Conservation (phyloP, 345 rosid genomes). For the Populus ilicifolia region DNA sequence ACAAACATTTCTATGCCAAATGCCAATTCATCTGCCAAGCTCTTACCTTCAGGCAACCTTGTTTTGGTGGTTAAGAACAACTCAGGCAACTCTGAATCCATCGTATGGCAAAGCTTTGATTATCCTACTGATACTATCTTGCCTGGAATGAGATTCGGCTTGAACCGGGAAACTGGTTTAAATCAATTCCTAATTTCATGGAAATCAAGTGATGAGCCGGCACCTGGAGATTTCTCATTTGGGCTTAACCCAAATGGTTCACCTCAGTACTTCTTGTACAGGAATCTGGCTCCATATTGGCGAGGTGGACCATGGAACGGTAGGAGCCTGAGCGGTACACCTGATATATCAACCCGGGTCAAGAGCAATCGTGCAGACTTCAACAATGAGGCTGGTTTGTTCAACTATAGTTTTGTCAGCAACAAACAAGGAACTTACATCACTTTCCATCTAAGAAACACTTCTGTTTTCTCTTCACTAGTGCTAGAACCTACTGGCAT, state of each 20-base stretch:
- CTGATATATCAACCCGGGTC: no score
- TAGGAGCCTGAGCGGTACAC: no score
- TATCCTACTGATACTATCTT: slow-evolving; percentile 22
- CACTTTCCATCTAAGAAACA: no score
- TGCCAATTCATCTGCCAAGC: not conserved
- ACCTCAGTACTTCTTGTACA: slow-evolving; percentile 7
- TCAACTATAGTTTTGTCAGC: no score
- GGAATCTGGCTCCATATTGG: not conserved
- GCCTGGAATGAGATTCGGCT: slow-evolving; percentile 18
- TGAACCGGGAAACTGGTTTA: not conserved
- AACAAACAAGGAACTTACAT: no score
- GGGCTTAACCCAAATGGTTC: not conserved
- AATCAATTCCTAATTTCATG: not conserved
- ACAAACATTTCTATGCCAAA: not conserved
- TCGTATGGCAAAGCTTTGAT: slow-evolving; percentile 38
- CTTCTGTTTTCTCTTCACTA: no score
- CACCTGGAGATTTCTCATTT: not conserved
- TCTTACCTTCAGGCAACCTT: slow-evolving; percentile 29
- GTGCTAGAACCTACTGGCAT: no score
- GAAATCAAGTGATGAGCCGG: slow-evolving; percentile 13
- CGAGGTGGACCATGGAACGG: slow-evolving; percentile 16
- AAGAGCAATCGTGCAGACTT: no score
- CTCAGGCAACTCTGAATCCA: not conserved
- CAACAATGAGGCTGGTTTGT: no score
- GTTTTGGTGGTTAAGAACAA: not conserved